Conservation (phyloP, 257 asterid species). For the Lantana camara region DNA sequence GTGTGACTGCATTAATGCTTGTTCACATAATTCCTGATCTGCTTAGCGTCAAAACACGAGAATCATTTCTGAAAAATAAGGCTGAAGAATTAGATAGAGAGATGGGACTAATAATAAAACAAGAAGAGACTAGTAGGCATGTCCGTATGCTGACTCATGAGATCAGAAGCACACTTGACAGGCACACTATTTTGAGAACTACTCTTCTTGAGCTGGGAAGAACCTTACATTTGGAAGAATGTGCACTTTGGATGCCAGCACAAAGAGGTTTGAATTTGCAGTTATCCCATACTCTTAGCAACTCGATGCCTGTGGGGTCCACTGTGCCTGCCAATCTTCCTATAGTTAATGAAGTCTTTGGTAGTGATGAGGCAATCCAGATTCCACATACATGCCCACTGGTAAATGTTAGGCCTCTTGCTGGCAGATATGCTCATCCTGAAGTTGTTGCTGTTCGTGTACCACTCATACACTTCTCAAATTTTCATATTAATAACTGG, state of each 20-base stretch:
- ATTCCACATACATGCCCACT: constrained; percentile 65
- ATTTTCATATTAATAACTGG: constrained; percentile 63
- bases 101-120: constrained; percentile 68
- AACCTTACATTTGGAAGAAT: constrained; percentile 70
- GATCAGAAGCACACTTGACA: constrained; percentile 75
- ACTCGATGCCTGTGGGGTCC: constrained; percentile 59
- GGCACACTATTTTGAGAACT: constrained; percentile 70
- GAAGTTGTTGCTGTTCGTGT: constrained; percentile 78
- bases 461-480: constrained; percentile 65
- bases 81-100: constrained; percentile 79
- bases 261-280: constrained; percentile 61
- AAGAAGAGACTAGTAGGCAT: constrained; percentile 79
- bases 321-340: constrained; percentile 63
- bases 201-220: constrained; percentile 77
- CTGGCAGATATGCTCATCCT: constrained; percentile 50
- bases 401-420: constrained; percentile 52
- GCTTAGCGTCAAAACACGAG: constrained; percentile 63
- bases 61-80: constrained; percentile 51
- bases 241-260: constrained; percentile 84
- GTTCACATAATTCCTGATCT: constrained; percentile 79
- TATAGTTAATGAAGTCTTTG: constrained; percentile 52
- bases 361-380: constrained; percentile 52
- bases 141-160: constrained; percentile 85
- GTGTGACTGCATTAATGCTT: constrained; percentile 70
- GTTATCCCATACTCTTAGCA: constrained; percentile 59